Conservation (phyloP, 2,329 filamentous ascomycete genomes). For the Claviceps maximensis region DNA sequence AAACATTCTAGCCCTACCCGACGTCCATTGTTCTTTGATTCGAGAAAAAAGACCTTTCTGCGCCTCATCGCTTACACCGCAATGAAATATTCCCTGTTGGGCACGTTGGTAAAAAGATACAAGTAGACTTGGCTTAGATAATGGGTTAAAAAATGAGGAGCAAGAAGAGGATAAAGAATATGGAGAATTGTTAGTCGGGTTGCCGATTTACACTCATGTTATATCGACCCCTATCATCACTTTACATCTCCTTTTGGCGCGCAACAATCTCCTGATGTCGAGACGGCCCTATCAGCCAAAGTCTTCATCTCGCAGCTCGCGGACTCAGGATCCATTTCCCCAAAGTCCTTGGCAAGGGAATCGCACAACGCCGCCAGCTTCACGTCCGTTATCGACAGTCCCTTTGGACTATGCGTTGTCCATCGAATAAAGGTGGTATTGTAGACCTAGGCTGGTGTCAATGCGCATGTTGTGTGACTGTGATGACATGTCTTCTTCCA, state of each 20-base stretch:
- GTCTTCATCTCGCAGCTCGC: constrained; percentile 24
- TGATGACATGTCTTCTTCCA: too few relatives aligned
- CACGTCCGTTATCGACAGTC: constrained; percentile 52
- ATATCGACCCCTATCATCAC: too few relatives aligned
- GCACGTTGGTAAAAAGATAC: neutral
- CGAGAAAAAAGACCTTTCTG: neutral
- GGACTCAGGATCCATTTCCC: constrained; percentile 31
- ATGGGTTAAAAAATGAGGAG: too few relatives aligned
- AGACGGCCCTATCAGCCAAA: constrained; percentile 33
- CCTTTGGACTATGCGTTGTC: constrained; percentile 57
- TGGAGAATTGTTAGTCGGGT: too few relatives aligned
- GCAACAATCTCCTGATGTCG: constrained; percentile 40
- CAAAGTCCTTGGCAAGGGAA: constrained; percentile 39
- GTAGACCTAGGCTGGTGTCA: constrained; percentile 38
- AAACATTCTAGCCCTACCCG: neutral
- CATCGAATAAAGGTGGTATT: constrained; percentile 58
- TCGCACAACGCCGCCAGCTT: constrained; percentile 51
- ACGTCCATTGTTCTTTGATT: neutral
- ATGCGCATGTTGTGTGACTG: neutral
- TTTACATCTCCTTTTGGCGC: constrained; percentile 22
- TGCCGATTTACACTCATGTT: too few relatives aligned
- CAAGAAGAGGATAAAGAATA: too few relatives aligned
- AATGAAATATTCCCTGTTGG: neutral
- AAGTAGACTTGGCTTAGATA: neutral
- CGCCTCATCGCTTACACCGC: neutral